These are phyloP conservation scores for Colletotrichum kahawae DNA, from an alignment of 2,329 filamentous ascomycete genomes.

Conservation along the genomic window DNA sequence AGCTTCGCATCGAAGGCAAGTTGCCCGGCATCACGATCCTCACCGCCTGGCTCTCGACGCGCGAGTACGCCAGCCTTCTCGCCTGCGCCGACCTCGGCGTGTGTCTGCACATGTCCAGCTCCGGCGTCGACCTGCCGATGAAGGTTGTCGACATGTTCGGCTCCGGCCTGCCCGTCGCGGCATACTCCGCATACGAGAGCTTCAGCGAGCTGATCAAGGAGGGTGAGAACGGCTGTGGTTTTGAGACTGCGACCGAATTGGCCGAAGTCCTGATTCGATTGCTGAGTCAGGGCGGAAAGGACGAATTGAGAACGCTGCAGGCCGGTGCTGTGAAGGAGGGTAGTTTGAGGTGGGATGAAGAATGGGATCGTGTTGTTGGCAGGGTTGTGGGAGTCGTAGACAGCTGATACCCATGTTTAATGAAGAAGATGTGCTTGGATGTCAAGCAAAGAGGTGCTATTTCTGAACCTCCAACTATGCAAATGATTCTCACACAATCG, in stretches of 20 bases:
- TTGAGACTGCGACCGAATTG: slow-evolving; percentile 73
- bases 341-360: slow-evolving; percentile 82
- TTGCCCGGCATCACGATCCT: slow-evolving; percentile 74
- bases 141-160: slow-evolving; percentile 99
- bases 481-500: background rate
- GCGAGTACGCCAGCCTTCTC: slow-evolving; percentile 84
- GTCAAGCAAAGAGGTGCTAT: background rate
- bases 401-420: slow-evolving; percentile 2
- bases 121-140: slow-evolving; percentile 96
- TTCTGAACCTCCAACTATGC: background rate
- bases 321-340: slow-evolving; percentile 78
- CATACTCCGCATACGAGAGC: slow-evolving; percentile 85
- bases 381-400: slow-evolving; percentile 64
- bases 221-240: slow-evolving; percentile 84
- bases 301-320: slow-evolving; percentile 66
- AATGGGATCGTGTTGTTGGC: slow-evolving; percentile 87
- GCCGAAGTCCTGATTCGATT: slow-evolving; percentile 66
- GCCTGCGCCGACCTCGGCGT: slow-evolving; percentile 88
- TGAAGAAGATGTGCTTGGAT: background rate
- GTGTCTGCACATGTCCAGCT: slow-evolving; percentile 90
- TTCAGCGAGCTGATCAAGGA: slow-evolving; percentile 92
- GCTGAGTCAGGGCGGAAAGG: slow-evolving; percentile 56
- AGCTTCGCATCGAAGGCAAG: slow-evolving; percentile 64
- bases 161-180: slow-evolving; percentile 86
- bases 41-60: slow-evolving; percentile 84